Percentiles rank a stretch among this genome's conserved stretches.
phyloP scores from a whole-genome alignment of 148 eudicot species.

The Amaranthus cruentus region DNA sequence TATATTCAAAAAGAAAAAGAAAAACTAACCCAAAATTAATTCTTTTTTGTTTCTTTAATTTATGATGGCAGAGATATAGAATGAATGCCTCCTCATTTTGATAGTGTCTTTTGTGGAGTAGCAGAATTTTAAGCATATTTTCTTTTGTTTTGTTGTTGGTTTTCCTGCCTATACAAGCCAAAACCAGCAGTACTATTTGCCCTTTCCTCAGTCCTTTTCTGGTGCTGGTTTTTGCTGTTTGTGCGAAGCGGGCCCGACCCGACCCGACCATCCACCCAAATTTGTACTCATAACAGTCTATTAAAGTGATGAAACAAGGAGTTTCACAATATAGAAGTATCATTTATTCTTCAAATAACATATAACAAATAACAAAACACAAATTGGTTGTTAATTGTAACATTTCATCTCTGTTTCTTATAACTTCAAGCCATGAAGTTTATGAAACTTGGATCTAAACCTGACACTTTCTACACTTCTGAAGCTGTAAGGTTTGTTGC shows the following conservation, averaged over 20 bases:
- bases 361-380: not conserved
- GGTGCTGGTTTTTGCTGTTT: not conserved
- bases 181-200: constrained; percentile 8
- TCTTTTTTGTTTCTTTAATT: not conserved
- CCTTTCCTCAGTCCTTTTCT: constrained; percentile 13
- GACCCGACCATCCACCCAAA: no score
- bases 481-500: constrained; percentile 65
- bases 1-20: constrained; percentile 8
- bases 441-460: constrained; percentile 92
- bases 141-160: not conserved
- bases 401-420: not conserved
- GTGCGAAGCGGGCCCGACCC: no score
- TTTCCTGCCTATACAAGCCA: constrained; percentile 13
- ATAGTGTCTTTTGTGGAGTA: constrained; percentile 22
- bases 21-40: not conserved
- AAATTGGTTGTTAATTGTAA: not conserved
- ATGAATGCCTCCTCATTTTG: constrained; percentile 15
- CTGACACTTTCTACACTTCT: constrained; percentile 76
- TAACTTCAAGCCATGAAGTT: constrained; percentile 61
- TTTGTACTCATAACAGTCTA: not conserved
- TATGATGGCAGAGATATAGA: constrained; percentile 8
- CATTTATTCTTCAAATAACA: constrained; percentile 6
- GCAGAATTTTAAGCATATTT: constrained; percentile 19
- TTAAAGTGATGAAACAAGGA: constrained; percentile 19
- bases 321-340: not conserved